Base-by-base conservation (phyloP, 2,329 filamentous ascomycete genomes). In the Aspergillus luchuensis region DNA sequence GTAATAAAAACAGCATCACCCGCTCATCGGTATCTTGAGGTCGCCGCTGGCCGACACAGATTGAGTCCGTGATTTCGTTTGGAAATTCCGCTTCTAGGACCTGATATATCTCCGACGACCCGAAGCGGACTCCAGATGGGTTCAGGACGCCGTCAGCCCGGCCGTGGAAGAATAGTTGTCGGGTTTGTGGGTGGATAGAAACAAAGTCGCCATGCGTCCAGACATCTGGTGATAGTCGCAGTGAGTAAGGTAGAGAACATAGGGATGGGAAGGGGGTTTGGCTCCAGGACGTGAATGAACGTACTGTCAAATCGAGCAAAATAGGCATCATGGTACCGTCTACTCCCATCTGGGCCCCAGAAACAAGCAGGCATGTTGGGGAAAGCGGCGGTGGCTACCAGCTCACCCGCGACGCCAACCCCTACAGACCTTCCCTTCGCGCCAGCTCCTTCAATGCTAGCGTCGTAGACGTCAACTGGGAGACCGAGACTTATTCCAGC, bases 201-300 rank as follows among this genome's bases (percentile, higher is more conserved):
- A 91, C 88, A 73, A 93, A 94, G 71, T 95, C 91, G 30, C 91
- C 91, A 66, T 95, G 91, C 0, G 90, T 93, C 57, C 84, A 70
- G 55, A 70, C 68, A 38, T 76, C 74, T 70, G 8, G 48, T 3
- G 25, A 25, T 25, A 25, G 4, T 4, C 25, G 1, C 25, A 2
- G 25, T 25, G 1, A 25, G 25, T 25, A 25, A 25, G 21, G n/a
- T n/a, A 36, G 25, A 25, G 25, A 7, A n/a, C 23, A 21, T 8
- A 19, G 41, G 28, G 11, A 10, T 7, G 25, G 43, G 13, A 28
- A 23, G 2, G 47, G 33, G 6, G 25, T 19, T 15, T 13, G 4
- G 15, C n/a, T 38, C 4, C 2, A 8, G 25, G 17, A 3, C 1
- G 33, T 36, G 36, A 4, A 8, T 19, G 19, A 19, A 57, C 62